Evolutionary conservation across 345 rosid species (phyloP).

Genomic region (Brassica juncea): DNA sequence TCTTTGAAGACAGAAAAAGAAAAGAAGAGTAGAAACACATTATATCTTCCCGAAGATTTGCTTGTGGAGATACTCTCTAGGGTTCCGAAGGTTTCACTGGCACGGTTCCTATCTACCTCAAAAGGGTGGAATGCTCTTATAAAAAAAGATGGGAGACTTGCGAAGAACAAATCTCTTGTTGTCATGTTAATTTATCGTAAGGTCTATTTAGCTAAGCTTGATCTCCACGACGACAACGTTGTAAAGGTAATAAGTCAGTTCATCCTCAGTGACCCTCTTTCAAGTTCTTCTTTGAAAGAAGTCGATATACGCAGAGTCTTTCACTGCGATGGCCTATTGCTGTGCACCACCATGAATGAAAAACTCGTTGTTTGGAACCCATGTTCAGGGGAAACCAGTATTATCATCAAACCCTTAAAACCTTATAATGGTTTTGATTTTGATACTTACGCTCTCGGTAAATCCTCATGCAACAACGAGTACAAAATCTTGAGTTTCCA

Average conservation of each 20-base stretch:
- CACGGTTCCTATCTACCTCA: background rate
- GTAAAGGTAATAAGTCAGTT: background rate
- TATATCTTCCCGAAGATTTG: background rate
- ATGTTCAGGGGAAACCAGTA: background rate
- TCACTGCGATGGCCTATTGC: background rate
- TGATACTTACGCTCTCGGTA: background rate
- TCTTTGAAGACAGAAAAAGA: background rate
- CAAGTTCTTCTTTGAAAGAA: background rate
- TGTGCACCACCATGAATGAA: background rate
- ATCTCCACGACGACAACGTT: background rate
- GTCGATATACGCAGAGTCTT: background rate
- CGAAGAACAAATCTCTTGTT: background rate
- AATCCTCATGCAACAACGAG: background rate
- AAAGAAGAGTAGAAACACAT: background rate
- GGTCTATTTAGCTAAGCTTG: background rate
- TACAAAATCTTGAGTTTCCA: background rate
- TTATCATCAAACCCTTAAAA: background rate
- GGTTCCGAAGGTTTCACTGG: background rate
- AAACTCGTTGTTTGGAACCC: background rate
- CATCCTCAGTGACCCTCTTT: background rate
- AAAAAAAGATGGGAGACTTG: background rate
- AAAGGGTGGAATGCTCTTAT: background rate
- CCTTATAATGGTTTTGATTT: background rate
- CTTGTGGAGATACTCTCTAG: constrained; percentile 10
- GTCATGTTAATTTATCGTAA: background rate